Base-by-base conservation (phyloP, 306 rosid species). In the Chamaecrista fasciculata region DNA sequence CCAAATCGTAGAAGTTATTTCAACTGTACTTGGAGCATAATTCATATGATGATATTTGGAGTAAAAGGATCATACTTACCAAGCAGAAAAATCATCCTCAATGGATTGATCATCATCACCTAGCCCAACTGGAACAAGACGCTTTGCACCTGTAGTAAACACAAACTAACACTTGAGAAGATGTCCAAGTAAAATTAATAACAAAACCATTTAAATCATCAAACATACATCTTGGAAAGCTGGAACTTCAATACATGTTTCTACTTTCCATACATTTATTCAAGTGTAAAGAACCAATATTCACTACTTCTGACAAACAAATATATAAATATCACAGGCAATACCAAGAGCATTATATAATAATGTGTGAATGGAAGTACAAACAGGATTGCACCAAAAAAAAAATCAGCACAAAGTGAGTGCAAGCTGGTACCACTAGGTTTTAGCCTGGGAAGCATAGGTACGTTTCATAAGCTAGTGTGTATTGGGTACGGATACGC, bases 71-170 rank as follows among this genome's bases (percentile, higher is more conserved):
- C 39, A 42, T 70, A 25, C 36, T 67, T 78, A 91, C 97, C 97
- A 91, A 46, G 88, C 92, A 82, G 87, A 33, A 79, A 91, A 91
- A 78, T 91, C 97, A 73, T 91, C 97, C 82, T 91, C 95, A 29
- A 88, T 88, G 77, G 92, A 86, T 76, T 91, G 95, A 70, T 91
- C 97, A 75, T 91, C 97, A 62, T 91, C 97, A 66, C 97, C 97
- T 10, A 91, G 74, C 62, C 97, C 97, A 76, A 81, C 46, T 0
- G 88, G 71, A 82, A 91, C 62, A 24, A 91, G 85, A 79, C 90
- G 86, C 80, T 84, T 88, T 46, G 89, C 97, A 67, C 92, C 97
- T 91, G 74, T 20, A 14, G 69, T 39, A 59, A 82, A 65, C 73
- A 56, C 42, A 68, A 62, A 20, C 55, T 11, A 5, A 37, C 40